These are phyloP conservation scores for Emericellopsis terricola DNA, from an alignment of 495 filamentous ascomycete genomes.

Conservation along the genomic window DNA sequence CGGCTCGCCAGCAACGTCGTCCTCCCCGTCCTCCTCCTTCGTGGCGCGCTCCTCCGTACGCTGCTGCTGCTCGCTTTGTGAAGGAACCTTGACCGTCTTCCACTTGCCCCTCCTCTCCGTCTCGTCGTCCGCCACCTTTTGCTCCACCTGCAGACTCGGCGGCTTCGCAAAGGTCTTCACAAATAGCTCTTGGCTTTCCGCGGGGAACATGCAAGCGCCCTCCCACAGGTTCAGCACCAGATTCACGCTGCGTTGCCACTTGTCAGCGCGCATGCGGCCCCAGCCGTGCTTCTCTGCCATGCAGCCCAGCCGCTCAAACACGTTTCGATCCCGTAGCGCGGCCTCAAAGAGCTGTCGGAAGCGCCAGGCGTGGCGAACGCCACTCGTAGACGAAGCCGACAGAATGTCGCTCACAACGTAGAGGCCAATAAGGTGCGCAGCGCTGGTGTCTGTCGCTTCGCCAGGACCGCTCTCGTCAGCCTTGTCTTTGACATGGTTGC, in stretches of 20 bases:
- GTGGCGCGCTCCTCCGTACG: too few relatives aligned
- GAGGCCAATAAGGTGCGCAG: slow-evolving; percentile 63
- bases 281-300: slow-evolving; percentile 61
- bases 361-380: slow-evolving; percentile 77
- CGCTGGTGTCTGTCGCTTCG: slow-evolving; percentile 40
- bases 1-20: slow-evolving; percentile 32
- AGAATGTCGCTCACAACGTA: slow-evolving; percentile 82
- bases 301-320: slow-evolving; percentile 67
- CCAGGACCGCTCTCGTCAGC: slow-evolving; percentile 25
- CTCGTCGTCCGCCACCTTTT: slow-evolving; percentile 26
- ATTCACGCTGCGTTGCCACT: slow-evolving; percentile 74
- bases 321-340: slow-evolving; percentile 44
- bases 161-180: slow-evolving; percentile 55
- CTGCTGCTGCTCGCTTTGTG: slow-evolving; percentile 3
- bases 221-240: slow-evolving; percentile 69
- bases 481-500: too few relatives aligned
- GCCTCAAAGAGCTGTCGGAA: slow-evolving; percentile 76
- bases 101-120: slow-evolving; percentile 43
- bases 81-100: slow-evolving; percentile 28
- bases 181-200: slow-evolving; percentile 57
- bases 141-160: slow-evolving; percentile 36
- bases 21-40: slow-evolving; percentile 25
- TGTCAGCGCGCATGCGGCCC: slow-evolving; percentile 72
- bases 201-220: slow-evolving; percentile 73
- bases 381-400: slow-evolving; percentile 63